Percentiles rank a stretch among this genome's conserved stretches.
Conservation (phyloP, 306 rosid genomes). For the Corylus avellana region DNA sequence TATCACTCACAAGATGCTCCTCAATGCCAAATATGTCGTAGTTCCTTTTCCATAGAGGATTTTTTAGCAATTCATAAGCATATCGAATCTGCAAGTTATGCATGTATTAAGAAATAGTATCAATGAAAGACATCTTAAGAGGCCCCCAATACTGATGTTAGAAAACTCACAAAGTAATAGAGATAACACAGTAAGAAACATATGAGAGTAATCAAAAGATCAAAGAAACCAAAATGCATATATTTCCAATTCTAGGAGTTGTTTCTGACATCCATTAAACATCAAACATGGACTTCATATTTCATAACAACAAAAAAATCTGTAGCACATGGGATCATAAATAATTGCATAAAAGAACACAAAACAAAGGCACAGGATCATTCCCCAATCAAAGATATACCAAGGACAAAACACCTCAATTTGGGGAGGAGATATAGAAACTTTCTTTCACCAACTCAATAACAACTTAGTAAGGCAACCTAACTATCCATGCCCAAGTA, state of each 20-base stretch:
- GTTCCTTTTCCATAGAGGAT: conserved; percentile 79
- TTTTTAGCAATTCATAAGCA: conserved; percentile 88
- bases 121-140: conserved; percentile 15
- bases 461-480: too few species aligned
- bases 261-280: background rate
- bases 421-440: too few species aligned
- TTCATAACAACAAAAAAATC: too few species aligned
- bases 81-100: conserved; percentile 63
- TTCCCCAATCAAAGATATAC: too few species aligned
- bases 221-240: background rate
- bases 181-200: background rate
- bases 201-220: background rate
- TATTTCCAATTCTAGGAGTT: background rate
- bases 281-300: too few species aligned
- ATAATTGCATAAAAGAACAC: too few species aligned
- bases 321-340: too few species aligned
- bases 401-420: too few species aligned
- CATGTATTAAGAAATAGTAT: conserved; percentile 14
- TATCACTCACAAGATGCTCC: conserved; percentile 72
- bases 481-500: too few species aligned
- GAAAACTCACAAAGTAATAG: conserved; percentile 1
- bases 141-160: conserved; percentile 13
- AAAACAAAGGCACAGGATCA: too few species aligned
- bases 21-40: conserved; percentile 79
- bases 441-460: too few species aligned